These are phyloP conservation scores for Phytophthora foliorum DNA, from an alignment of 352 stramenopile species.

Conservation along the genomic window DNA sequence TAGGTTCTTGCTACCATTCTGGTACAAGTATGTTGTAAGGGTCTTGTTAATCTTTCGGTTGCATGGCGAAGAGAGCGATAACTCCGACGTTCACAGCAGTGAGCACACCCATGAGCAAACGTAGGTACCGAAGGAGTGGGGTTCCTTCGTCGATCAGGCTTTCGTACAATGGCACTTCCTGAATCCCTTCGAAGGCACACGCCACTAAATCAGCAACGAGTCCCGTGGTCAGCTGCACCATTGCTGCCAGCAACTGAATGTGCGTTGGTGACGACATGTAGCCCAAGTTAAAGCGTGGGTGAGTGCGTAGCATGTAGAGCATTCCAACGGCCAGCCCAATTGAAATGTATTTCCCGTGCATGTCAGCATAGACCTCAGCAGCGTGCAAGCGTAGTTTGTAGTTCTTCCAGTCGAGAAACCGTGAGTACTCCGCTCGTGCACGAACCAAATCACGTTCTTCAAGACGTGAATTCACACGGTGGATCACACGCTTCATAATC, in stretches of 20 bases:
- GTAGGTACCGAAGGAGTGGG: conserved; percentile 30
- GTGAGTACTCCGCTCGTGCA: conserved; percentile 41
- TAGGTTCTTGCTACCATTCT: too few relatives aligned
- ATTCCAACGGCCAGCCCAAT: conserved; percentile 40
- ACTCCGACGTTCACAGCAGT: conserved; percentile 40
- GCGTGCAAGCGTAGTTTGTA: conserved; percentile 43
- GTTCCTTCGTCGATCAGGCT: conserved; percentile 41
- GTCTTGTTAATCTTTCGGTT: conserved; percentile 60
- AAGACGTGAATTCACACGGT: conserved; percentile 49
- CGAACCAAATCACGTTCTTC: conserved; percentile 21
- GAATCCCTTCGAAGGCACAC: conserved; percentile 46
- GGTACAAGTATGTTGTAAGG: too few relatives aligned
- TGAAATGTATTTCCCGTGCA: conserved; percentile 59
- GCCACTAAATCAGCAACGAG: conserved; percentile 44
- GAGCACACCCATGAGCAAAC: conserved; percentile 35
- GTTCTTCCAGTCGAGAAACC: conserved; percentile 57
- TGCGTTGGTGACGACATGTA: conserved; percentile 11
- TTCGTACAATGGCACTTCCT: conserved; percentile 53
- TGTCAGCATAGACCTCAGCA: conserved; percentile 52
- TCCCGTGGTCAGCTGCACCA: conserved; percentile 19
- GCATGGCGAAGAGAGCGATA: conserved; percentile 24
- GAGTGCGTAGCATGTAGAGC: conserved; percentile 28
- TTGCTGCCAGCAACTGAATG: conserved; percentile 14
- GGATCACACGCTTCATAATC: conserved; percentile 39
- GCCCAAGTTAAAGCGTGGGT: conserved; percentile 32